phyloP scores from a whole-genome alignment of 495 filamentous ascomycete genomes.

The Coniosporium apollinis region DNA sequence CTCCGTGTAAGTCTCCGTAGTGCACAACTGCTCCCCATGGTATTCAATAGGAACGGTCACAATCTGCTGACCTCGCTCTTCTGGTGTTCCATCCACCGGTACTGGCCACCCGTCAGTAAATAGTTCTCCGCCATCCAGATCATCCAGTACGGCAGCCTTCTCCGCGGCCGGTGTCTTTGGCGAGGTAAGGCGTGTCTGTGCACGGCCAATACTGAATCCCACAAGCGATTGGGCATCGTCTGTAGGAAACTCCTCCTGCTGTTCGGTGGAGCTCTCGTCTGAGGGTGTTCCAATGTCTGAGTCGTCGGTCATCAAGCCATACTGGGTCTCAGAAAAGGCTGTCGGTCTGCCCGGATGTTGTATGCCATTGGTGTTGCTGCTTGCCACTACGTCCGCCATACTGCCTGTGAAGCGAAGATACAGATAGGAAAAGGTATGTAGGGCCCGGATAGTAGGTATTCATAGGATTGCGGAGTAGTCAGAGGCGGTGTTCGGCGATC shows the following conservation, averaged over 20 bases:
- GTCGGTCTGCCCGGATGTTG: too few species aligned
- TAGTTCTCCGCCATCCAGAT: conserved; percentile 1
- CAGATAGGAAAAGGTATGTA: too few species aligned
- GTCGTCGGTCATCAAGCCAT: conserved; percentile 5
- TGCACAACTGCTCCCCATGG: conserved; percentile 15
- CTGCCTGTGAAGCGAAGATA: too few species aligned
- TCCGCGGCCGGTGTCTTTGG: conserved; percentile 58
- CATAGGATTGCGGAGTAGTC: too few species aligned
- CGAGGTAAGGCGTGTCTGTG: conserved; percentile 54
- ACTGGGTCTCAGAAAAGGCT: conserved; percentile 8
- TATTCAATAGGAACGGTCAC: conserved; percentile 3
- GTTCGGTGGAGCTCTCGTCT: conserved; percentile 10
- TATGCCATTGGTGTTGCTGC: too few species aligned
- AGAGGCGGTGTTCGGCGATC: too few species aligned
- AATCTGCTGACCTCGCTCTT: conserved; percentile 1
- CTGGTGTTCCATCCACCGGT: neutral
- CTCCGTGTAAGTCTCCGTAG: too few species aligned
- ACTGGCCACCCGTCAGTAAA: neutral
- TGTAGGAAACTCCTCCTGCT: conserved; percentile 5
- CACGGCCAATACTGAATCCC: conserved; percentile 57
- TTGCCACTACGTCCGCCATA: too few species aligned
- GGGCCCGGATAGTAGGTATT: too few species aligned
- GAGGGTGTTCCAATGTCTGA: conserved; percentile 8
- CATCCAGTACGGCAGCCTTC: conserved; percentile 51
- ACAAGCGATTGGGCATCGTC: conserved; percentile 49